These are phyloP conservation scores for Paradendryphiella salina DNA, from an alignment of 2,329 filamentous ascomycete genomes.

Conservation along the genomic window DNA sequence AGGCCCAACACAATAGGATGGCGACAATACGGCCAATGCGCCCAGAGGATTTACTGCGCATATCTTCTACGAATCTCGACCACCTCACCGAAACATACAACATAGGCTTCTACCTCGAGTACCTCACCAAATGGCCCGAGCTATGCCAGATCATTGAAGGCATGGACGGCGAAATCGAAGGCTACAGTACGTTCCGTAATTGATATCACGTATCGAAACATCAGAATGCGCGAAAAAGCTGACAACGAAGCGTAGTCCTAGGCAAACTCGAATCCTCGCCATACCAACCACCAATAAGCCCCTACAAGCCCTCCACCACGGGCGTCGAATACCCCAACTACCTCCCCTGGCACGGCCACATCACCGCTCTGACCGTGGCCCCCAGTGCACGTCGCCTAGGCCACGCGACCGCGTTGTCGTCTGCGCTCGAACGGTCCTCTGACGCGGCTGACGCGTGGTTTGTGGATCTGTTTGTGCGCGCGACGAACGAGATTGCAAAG, in stretches of 20 bases:
- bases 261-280: slow-evolving; percentile 84
- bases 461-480: slow-evolving; percentile 89
- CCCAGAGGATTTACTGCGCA: slow-evolving; percentile 72
- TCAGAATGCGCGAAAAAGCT: neutral
- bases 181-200: slow-evolving; percentile 70
- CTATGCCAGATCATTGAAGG: slow-evolving; percentile 93
- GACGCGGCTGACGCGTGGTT: slow-evolving; percentile 89
- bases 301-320: slow-evolving; percentile 63
- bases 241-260: slow-evolving; percentile 67
- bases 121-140: slow-evolving; percentile 93
- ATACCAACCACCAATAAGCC: slow-evolving; percentile 73
- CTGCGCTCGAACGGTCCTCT: slow-evolving; percentile 78
- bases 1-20: slow-evolving; percentile 56
- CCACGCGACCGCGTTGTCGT: slow-evolving; percentile 80
- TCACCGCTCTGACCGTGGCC: slow-evolving; percentile 91
- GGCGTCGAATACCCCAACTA: slow-evolving; percentile 62
- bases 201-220: no score
- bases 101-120: slow-evolving; percentile 91
- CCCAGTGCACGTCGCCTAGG: slow-evolving; percentile 83
- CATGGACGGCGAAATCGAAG: slow-evolving; percentile 82
- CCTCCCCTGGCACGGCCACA: slow-evolving; percentile 99
- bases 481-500: slow-evolving; percentile 85
- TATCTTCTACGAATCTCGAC: slow-evolving; percentile 95
- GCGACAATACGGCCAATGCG: slow-evolving; percentile 80
- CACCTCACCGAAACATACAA: slow-evolving; percentile 98